Conservation (phyloP, 2,329 filamentous ascomycete species). For the Saccharata proteae region DNA sequence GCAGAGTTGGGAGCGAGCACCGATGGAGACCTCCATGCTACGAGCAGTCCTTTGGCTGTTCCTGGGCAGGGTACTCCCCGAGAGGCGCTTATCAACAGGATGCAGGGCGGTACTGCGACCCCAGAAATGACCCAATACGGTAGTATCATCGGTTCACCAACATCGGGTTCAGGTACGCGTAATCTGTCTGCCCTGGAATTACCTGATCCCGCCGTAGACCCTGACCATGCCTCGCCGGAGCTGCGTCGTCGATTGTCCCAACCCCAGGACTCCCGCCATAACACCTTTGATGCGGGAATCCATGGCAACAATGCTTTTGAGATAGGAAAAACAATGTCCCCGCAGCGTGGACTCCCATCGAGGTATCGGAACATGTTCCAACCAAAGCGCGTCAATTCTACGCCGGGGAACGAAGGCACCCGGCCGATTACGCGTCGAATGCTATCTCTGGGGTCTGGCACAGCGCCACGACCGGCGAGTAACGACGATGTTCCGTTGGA, state of each 20-base stretch:
- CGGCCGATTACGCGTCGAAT: constrained; percentile 27
- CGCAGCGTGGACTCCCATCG: constrained; percentile 15
- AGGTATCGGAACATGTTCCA: constrained; percentile 25
- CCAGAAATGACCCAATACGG: constrained; percentile 43
- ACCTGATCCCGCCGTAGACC: constrained; percentile 48
- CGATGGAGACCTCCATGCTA: too few relatives aligned
- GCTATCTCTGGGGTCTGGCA: constrained; percentile 32
- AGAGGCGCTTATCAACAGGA: constrained; percentile 6
- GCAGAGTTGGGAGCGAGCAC: constrained; percentile 10
- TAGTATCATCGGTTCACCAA: constrained; percentile 41
- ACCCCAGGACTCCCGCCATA: too few relatives aligned
- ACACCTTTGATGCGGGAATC: too few relatives aligned
- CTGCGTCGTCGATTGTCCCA: too few relatives aligned
- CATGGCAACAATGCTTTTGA: constrained; percentile 27
- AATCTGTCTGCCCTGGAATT: constrained; percentile 43
- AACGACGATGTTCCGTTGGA: constrained; percentile 40
- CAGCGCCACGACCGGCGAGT: constrained; percentile 26
- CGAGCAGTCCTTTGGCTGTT: too few relatives aligned
- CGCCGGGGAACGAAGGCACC: constrained; percentile 19
- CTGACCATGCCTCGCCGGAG: constrained; percentile 18
- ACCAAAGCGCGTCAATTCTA: constrained; percentile 30
- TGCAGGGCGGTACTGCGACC: constrained; percentile 5
- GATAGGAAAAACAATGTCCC: constrained; percentile 28
- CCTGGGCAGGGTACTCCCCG: constrained; percentile 11
- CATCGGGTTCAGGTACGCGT: constrained; percentile 4